Evolutionary conservation across 176 grass and related monocot genomes (phyloP).

Genomic region (Carex littledalei): DNA sequence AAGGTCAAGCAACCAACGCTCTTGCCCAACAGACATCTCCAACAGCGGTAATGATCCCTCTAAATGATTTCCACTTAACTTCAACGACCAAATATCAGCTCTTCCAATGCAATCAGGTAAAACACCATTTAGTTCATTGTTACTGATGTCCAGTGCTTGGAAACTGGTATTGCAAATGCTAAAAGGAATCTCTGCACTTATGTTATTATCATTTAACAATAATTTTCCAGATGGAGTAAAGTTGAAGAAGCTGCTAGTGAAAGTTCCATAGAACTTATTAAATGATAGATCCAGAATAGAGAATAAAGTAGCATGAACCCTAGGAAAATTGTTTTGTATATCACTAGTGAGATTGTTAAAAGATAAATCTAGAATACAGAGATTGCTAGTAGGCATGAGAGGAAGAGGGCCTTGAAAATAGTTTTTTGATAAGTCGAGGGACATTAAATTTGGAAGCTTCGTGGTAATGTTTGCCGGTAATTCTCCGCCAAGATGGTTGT

Average conservation of each 20-base stretch:
- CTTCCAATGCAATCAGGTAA: no score
- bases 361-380: background rate
- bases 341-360: conserved; percentile 7
- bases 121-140: no score
- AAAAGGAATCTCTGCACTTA: no score
- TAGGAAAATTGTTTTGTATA: conserved; percentile 7
- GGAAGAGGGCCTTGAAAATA: background rate
- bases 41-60: background rate
- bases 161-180: no score
- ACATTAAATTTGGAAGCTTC: background rate
- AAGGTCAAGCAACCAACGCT: no score
- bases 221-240: no score
- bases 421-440: background rate
- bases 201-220: no score
- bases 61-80: background rate
- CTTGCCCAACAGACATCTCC: fast-evolving
- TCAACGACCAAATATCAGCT: background rate
- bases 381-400: background rate
- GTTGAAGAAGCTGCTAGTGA: no score
- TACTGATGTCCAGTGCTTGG: no score
- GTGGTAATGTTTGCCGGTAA: conserved; percentile 9
- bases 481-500: background rate
- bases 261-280: background rate
- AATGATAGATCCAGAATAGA: background rate
- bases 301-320: background rate